These are phyloP conservation scores for Rhododendron ovatum DNA, from an alignment of 148 eudicot species.

Conservation along the genomic window DNA sequence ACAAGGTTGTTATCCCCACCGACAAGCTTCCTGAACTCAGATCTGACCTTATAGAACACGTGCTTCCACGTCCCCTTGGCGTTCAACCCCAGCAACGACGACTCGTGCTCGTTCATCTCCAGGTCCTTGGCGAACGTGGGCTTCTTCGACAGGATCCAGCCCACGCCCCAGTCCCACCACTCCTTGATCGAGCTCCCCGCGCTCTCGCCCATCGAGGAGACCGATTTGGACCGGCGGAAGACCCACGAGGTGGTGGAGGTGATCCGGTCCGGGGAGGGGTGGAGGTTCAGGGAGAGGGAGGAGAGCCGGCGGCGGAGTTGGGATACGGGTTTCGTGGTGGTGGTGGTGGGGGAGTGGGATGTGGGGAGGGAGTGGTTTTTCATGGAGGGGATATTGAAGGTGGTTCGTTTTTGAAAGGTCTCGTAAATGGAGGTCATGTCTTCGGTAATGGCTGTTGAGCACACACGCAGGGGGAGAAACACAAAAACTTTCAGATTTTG, in stretches of 20 bases:
- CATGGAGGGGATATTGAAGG: background rate
- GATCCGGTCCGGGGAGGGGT: slow-evolving; percentile 24
- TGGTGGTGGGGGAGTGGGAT: slow-evolving; percentile 19
- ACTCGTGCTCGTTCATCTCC: slow-evolving; percentile 85
- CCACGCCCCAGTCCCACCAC: slow-evolving; percentile 78
- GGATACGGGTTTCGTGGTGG: background rate
- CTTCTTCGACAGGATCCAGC: slow-evolving; percentile 66
- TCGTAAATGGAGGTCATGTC: slow-evolving; percentile 38
- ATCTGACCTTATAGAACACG: slow-evolving; percentile 51
- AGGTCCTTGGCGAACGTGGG: slow-evolving; percentile 66
- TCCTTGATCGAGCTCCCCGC: slow-evolving; percentile 46
- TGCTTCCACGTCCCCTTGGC: slow-evolving; percentile 62
- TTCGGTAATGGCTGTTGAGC: background rate
- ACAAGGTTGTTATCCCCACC: slow-evolving; percentile 34
- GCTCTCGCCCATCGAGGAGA: slow-evolving; percentile 44
- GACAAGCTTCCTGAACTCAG: slow-evolving; percentile 40
- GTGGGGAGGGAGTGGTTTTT: slow-evolving; percentile 35
- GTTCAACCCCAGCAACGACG: slow-evolving; percentile 42
- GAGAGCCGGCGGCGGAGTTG: slow-evolving; percentile 49
- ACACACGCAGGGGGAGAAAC: background rate
- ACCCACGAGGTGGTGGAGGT: slow-evolving; percentile 30
- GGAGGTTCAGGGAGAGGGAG: slow-evolving; percentile 48
- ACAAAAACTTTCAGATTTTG: too few species aligned
- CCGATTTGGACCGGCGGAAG: slow-evolving; percentile 47
- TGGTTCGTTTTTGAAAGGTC: slow-evolving; percentile 25